A percentile compares a stretch with the other conserved stretches of the same genome.
Conservation (phyloP, 148 eudicot genomes). For the Spergularia bocconei region DNA sequence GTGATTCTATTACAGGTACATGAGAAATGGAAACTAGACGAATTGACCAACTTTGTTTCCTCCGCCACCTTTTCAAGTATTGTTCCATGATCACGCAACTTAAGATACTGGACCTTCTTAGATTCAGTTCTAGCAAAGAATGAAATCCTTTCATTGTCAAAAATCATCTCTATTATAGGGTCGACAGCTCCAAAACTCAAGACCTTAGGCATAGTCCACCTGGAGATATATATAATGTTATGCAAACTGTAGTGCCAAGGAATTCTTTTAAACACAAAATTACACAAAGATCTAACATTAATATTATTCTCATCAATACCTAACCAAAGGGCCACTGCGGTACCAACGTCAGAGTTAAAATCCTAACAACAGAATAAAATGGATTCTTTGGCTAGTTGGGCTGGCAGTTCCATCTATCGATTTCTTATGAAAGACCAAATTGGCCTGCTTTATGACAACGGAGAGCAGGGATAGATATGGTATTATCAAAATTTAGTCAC, state of each 20-base stretch:
- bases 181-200: slow-evolving; percentile 94
- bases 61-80: slow-evolving; percentile 84
- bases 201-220: slow-evolving; percentile 96
- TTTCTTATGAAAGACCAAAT: too few species aligned
- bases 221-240: slow-evolving; percentile 27
- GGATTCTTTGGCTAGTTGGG: too few species aligned
- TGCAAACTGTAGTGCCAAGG: not conserved
- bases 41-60: slow-evolving; percentile 81
- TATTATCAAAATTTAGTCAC: not conserved
- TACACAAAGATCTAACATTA: too few species aligned
- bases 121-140: slow-evolving; percentile 93
- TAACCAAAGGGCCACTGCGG: too few species aligned
- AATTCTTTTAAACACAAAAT: not conserved
- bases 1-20: slow-evolving; percentile 79
- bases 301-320: too few species aligned
- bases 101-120: slow-evolving; percentile 86
- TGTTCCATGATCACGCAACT: slow-evolving; percentile 65
- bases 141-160: slow-evolving; percentile 85
- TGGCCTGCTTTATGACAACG: too few species aligned
- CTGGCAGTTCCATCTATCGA: too few species aligned
- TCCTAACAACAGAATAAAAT: too few species aligned
- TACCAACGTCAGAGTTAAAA: too few species aligned
- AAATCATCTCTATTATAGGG: slow-evolving; percentile 89
- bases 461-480: not conserved
- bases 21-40: slow-evolving; percentile 80